Percentiles rank a stretch among this genome's conserved stretches.
Evolutionary conservation across 1,284 basidiomycete species (phyloP).

Genomic region (Vanrija humicola): DNA sequence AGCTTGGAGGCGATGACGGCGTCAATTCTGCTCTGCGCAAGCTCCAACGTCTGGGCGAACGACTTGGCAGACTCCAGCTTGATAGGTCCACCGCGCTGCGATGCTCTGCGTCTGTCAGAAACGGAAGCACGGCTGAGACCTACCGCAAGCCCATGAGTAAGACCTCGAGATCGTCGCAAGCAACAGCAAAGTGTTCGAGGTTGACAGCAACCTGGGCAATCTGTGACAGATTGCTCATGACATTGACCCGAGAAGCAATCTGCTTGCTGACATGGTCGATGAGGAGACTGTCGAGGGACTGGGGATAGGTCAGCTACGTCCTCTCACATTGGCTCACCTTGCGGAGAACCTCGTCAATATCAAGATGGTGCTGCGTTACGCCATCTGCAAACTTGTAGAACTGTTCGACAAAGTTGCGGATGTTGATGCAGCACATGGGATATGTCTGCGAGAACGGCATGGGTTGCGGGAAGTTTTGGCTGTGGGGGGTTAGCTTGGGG

Average conservation of each 20-base stretch:
- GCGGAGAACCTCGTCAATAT: conserved; percentile 86
- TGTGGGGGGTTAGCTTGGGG: conserved; percentile 39
- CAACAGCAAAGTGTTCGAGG: conserved; percentile 83
- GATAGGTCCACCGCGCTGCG: conserved; percentile 70
- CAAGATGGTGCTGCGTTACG: conserved; percentile 81
- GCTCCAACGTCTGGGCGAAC: conserved; percentile 66
- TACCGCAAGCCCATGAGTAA: conserved; percentile 72
- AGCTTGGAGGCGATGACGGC: conserved; percentile 84
- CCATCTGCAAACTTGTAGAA: conserved; percentile 97
- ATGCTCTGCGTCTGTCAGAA: conserved; percentile 55
- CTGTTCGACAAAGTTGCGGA: conserved; percentile 87
- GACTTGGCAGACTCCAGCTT: conserved; percentile 48
- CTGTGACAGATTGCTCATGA: conserved; percentile 78
- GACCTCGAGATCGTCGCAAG: conserved; percentile 80
- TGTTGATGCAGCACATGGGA: conserved; percentile 92
- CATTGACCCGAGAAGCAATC: conserved; percentile 67
- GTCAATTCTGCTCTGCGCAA: conserved; percentile 74
- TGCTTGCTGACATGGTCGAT: conserved; percentile 74
- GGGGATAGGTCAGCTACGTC: not conserved
- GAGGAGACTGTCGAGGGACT: conserved; percentile 85
- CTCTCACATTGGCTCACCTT: conserved; percentile 56
- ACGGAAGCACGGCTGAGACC: conserved; percentile 1
- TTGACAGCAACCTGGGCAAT: conserved; percentile 93
- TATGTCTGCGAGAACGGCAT: conserved; percentile 96
- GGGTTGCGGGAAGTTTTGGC: conserved; percentile 66